Conservation (phyloP, 129 eudicot species). For the Cynara cardunculus region DNA sequence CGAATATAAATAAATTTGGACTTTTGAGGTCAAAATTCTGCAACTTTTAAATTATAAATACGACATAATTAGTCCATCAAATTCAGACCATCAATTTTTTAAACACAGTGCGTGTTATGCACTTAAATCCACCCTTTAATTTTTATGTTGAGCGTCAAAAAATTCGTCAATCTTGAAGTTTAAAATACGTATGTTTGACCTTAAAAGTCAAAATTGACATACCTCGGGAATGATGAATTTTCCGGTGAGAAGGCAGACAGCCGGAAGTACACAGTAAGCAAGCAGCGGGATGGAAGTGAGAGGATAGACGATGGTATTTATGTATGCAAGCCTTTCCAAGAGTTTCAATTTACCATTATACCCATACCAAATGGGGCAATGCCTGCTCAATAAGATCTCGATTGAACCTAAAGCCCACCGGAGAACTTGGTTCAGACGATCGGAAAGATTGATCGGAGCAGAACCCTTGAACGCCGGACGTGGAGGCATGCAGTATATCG, state of each 20-base stretch:
- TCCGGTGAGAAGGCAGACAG: slow-evolving; percentile 74
- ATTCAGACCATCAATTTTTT: neutral
- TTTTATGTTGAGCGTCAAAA: neutral
- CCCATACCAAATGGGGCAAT: slow-evolving; percentile 92
- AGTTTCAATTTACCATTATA: slow-evolving; percentile 62
- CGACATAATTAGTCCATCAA: neutral
- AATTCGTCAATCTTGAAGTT: neutral
- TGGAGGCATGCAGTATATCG: slow-evolving; percentile 81
- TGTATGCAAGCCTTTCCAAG: slow-evolving; percentile 73
- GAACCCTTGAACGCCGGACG: slow-evolving; percentile 90
- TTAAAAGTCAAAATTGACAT: slow-evolving; percentile 1
- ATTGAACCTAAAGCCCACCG: slow-evolving; percentile 89
- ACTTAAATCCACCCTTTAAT: neutral
- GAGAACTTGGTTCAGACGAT: slow-evolving; percentile 85
- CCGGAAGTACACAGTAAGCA: slow-evolving; percentile 80
- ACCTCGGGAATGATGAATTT: slow-evolving; percentile 85
- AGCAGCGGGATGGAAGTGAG: slow-evolving; percentile 71
- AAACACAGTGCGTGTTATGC: neutral
- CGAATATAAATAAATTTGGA: neutral
- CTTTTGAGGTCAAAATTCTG: neutral
- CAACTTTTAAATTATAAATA: neutral
- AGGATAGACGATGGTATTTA: slow-evolving; percentile 79
- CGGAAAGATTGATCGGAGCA: slow-evolving; percentile 93
- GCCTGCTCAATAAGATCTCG: slow-evolving; percentile 76
- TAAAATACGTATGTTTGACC: neutral